Conservation (phyloP, 345 rosid genomes). For the Euphorbia peplus region DNA sequence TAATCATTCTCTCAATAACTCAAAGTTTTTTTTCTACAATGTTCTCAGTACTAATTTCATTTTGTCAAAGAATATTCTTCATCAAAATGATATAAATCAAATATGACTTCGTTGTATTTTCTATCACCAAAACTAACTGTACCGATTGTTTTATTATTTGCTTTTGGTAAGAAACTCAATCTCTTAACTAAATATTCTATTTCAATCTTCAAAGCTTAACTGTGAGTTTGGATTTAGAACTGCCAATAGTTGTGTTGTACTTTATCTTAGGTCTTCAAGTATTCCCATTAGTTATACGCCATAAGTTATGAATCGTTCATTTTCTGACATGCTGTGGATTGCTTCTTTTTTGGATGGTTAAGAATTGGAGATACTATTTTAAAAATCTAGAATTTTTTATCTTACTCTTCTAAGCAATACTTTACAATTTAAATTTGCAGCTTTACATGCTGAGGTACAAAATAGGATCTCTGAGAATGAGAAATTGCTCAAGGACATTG, state of each 20-base stretch:
- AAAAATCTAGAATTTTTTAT: neutral
- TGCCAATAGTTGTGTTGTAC: neutral
- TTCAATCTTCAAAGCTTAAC: neutral
- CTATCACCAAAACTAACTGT: neutral
- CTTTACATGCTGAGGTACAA: slow-evolving; percentile 35
- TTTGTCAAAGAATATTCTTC: neutral
- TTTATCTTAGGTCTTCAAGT: neutral
- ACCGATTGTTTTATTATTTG: neutral
- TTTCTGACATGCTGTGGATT: neutral
- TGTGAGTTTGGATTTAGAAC: neutral
- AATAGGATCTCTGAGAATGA: slow-evolving; percentile 34
- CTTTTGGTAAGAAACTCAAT: neutral
- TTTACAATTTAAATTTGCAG: slow-evolving; percentile 24
- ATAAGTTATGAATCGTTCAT: neutral
- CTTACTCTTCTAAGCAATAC: neutral
- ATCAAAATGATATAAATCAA: neutral
- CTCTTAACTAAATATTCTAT: neutral
- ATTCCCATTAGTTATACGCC: neutral
- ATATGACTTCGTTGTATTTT: neutral
- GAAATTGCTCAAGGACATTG: slow-evolving; percentile 34
- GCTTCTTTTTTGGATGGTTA: neutral
- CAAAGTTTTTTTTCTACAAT: neutral
- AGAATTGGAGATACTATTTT: neutral
- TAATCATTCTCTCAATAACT: neutral
- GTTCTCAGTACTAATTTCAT: neutral